Conservation (phyloP, 139 green algal genomes). For the Haematococcus sp. region DNA sequence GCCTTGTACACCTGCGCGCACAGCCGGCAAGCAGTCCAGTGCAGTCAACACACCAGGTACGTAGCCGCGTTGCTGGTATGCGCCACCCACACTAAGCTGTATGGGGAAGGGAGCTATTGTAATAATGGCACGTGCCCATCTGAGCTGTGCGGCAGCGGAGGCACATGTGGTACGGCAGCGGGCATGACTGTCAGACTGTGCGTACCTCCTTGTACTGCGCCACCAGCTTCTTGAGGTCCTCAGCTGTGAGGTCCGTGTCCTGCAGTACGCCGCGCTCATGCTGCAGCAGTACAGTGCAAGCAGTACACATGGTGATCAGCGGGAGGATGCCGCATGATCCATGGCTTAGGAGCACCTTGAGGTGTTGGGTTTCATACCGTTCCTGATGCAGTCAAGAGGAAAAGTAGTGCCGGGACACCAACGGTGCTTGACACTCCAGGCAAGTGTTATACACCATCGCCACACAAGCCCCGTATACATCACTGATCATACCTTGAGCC, state of each 20-base stretch:
- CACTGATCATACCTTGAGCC: slow-evolving; percentile 74
- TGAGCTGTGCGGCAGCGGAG: too few species aligned
- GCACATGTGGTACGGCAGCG: too few species aligned
- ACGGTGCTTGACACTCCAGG: not conserved
- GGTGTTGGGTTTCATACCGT: too few species aligned
- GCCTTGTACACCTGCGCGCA: slow-evolving; percentile 51
- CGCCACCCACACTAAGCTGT: too few species aligned
- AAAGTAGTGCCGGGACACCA: too few species aligned
- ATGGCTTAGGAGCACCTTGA: not conserved
- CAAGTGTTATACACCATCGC: too few species aligned
- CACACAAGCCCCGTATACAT: too few species aligned
- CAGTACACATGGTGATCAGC: not conserved
- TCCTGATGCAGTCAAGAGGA: not conserved
- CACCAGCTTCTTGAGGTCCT: slow-evolving; percentile 74
- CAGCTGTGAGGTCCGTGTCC: slow-evolving; percentile 76
- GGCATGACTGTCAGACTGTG: too few species aligned
- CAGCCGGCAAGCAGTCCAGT: not conserved
- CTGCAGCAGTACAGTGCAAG: slow-evolving; percentile 7
- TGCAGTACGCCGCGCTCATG: slow-evolving; percentile 30
- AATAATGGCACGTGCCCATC: not conserved
- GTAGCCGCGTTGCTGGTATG: too few species aligned
- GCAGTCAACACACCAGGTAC: too few species aligned
- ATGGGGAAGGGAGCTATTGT: too few species aligned
- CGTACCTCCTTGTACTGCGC: slow-evolving; percentile 66
- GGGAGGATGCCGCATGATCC: not conserved